Base-by-base conservation (phyloP, 2,329 filamentous ascomycete species). In the Phialemonium atrogriseum region DNA sequence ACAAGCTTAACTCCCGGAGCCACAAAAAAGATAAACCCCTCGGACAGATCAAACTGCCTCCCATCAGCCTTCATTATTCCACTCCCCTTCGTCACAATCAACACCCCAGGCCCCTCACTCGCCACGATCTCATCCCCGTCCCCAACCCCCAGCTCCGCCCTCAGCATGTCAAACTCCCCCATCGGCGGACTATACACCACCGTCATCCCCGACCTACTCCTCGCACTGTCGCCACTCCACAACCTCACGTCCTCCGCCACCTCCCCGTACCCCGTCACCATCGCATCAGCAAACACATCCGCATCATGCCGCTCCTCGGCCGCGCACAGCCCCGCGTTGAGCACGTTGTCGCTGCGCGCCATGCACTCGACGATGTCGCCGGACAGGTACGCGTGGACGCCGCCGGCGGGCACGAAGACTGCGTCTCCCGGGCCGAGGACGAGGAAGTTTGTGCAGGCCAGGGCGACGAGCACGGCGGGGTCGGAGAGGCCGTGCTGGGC, bases 301-400 rank as follows among this genome's bases (percentile, higher is more conserved):
- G 77, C 61, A 25, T 64, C 73, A 46, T 83, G 70, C 10, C 79
- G 66, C 27, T 83, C 74, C 0, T 73, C 70, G 2, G 64, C 63
- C 0, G 81, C 80, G 43, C 80, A 86, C 60, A 88, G 84, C 0
- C 82, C 81, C 0, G 73, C 75, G 52, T 83, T 84, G 30, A 87
- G 62, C 2, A 87, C 80, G 36, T 85, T 84, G 59, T 86, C 78
- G 13, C 69, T 77, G 7, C 80, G 69, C 2, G 81, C 81, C 81
- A 86, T 86, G 55, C 80, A 85, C 53, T 86, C 81, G 44, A 86
- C 74, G 31, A 86, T 84, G 48, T 85, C 75, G 4, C 82, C 82
- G 4, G 69, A 68, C 0, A 86, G 60, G 47, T 84, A 86, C 0
- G 80, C 80, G 47, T 86, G 80, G 33, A 84, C 81, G 5, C 78